Conservation (phyloP, 345 rosid species). For the Hibiscus mutabilis region DNA sequence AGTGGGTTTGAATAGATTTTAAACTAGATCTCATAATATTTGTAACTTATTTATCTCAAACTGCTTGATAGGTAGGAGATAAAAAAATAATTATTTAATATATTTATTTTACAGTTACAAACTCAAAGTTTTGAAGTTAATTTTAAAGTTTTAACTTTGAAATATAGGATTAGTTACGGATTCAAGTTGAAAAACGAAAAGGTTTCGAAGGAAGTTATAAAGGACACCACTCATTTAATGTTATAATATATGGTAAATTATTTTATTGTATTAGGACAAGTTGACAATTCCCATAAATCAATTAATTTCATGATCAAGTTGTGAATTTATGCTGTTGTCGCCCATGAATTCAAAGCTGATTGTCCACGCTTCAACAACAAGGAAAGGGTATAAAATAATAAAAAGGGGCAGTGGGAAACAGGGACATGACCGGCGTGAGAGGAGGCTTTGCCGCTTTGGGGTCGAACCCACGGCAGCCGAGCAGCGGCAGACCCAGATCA, state of each 20-base stretch:
- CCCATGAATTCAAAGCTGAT: background rate
- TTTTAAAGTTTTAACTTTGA: too few species aligned
- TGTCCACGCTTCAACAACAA: background rate
- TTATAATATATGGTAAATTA: background rate
- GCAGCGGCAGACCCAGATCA: slow-evolving; percentile 12
- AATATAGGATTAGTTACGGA: background rate
- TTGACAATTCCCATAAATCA: background rate
- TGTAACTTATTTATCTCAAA: too few species aligned
- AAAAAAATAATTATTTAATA: too few species aligned
- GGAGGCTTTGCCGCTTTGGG: slow-evolving; percentile 1
- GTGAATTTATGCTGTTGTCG: background rate
- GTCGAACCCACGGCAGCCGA: background rate
- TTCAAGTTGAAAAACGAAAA: background rate
- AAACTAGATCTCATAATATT: too few species aligned
- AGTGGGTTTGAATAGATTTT: too few species aligned
- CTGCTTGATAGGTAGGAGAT: too few species aligned
- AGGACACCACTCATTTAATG: background rate
- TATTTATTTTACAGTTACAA: too few species aligned
- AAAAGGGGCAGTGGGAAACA: background rate
- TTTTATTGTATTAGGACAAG: background rate
- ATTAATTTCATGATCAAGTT: background rate
- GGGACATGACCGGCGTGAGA: background rate
- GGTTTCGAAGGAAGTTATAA: background rate
- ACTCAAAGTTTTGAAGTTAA: too few species aligned
- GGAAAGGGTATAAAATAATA: background rate